Conservation (phyloP, 192 early-diverging fungal genomes). For the Podila clonocystis region DNA sequence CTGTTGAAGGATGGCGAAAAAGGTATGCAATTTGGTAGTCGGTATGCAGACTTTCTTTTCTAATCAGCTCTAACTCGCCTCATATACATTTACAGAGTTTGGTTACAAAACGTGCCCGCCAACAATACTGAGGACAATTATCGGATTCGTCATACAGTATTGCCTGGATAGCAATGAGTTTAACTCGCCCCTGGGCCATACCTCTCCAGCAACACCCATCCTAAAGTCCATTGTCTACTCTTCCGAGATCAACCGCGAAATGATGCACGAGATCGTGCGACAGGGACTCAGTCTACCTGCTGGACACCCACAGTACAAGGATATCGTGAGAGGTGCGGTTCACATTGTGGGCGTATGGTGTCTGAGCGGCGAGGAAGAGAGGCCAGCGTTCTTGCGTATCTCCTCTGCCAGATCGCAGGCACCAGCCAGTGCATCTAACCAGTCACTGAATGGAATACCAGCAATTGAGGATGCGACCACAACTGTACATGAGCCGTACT, state of each 20-base stretch:
- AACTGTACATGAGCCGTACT: conserved; percentile 26
- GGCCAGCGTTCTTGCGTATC: conserved; percentile 70
- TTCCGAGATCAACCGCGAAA: conserved; percentile 70
- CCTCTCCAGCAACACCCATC: conserved; percentile 69
- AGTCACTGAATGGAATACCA: conserved; percentile 1
- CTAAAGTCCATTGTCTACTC: conserved; percentile 67
- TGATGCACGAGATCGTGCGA: conserved; percentile 80
- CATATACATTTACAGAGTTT: conserved; percentile 32
- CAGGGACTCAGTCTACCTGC: conserved; percentile 76
- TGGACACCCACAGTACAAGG: conserved; percentile 63
- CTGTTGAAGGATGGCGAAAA: conserved; percentile 56
- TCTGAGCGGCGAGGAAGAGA: conserved; percentile 73
- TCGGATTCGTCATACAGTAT: conserved; percentile 73
- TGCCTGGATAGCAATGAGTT: conserved; percentile 66
- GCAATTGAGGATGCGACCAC: background rate
- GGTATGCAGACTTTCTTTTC: background rate
- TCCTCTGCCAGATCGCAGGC: conserved; percentile 23
- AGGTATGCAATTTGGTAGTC: conserved; percentile 44
- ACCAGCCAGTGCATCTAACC: conserved; percentile 2
- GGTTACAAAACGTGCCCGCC: conserved; percentile 78
- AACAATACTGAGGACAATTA: conserved; percentile 69
- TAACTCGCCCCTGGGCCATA: conserved; percentile 43
- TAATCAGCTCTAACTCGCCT: background rate
- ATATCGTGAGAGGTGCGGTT: conserved; percentile 71
- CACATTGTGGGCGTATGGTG: conserved; percentile 76